A percentile compares a stretch with the other conserved stretches of the same genome.
Conservation (phyloP, 2,329 filamentous ascomycete genomes). For the Stachybotrys echinatus region DNA sequence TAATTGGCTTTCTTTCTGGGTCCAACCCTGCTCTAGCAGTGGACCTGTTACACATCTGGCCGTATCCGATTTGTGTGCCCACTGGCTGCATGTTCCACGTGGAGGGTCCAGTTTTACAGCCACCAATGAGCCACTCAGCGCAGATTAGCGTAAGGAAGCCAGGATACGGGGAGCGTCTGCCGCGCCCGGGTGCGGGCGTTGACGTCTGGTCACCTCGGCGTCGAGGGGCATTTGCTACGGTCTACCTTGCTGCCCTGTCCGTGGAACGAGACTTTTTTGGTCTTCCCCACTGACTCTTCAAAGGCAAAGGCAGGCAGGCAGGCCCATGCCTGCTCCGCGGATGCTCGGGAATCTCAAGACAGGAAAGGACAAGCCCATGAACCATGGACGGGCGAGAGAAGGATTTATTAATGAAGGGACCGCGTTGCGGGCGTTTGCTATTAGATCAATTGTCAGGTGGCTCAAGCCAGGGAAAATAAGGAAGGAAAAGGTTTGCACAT, state of each 20-base stretch:
- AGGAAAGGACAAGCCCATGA: not conserved
- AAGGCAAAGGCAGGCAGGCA: no score
- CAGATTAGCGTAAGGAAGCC: not conserved
- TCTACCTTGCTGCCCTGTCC: no score
- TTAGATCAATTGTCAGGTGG: not conserved
- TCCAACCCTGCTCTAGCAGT: not conserved
- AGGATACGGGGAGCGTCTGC: not conserved
- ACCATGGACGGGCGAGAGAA: not conserved
- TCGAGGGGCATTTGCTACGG: no score
- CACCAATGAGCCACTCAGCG: not conserved
- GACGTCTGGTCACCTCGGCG: not conserved
- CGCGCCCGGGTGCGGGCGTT: not conserved
- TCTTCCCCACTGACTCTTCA: no score
- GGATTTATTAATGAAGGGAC: not conserved
- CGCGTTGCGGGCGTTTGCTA: not conserved
- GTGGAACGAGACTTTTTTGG: no score
- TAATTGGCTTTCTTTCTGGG: not conserved
- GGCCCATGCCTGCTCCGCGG: no score
- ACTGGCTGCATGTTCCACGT: slow-evolving; percentile 24
- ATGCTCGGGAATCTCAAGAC: no score
- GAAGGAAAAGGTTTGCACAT: not conserved
- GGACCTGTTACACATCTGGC: not conserved
- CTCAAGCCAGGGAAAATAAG: not conserved
- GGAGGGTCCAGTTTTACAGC: slow-evolving; percentile 9
- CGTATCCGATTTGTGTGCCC: not conserved